These are phyloP conservation scores for Emiliania huxleyi DNA, from an alignment of 78 protist species.

Conservation along the genomic window DNA sequence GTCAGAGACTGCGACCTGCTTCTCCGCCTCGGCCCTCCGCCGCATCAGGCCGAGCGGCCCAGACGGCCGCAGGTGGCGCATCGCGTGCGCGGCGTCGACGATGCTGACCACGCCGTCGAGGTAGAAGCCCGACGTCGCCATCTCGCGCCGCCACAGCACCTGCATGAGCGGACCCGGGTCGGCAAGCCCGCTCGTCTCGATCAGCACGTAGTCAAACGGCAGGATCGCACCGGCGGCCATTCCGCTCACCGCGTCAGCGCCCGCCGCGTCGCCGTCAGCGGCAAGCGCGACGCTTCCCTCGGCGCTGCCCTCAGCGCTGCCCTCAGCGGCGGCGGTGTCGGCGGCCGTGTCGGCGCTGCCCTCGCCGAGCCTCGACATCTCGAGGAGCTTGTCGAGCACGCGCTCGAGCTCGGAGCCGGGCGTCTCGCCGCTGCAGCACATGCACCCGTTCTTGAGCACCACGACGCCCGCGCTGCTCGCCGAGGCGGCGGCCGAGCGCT, in stretches of 20 bases:
- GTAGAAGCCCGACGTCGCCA: background rate
- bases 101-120: constrained; percentile 7
- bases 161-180: constrained; percentile 24
- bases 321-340: background rate
- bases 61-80: background rate
- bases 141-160: background rate
- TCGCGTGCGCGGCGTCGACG: background rate
- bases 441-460: constrained; percentile 50
- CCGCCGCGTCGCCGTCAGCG: background rate
- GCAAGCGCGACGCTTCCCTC: too few relatives aligned
- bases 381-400: constrained; percentile 35
- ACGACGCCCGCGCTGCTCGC: constrained; percentile 39
- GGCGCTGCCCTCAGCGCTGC: too few relatives aligned
- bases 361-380: background rate
- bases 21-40: background rate
- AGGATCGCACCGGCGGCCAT: background rate
- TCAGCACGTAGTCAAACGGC: constrained; percentile 40
- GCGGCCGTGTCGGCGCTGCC: background rate
- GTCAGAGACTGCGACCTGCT: background rate
- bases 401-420: constrained; percentile 54
- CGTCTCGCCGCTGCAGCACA: constrained; percentile 47
- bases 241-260: too few relatives aligned
- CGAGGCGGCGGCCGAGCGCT: background rate
- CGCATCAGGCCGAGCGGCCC: background rate
- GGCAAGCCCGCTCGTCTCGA: constrained; percentile 50